A percentile compares a stretch with the other conserved stretches of the same genome.
Evolutionary conservation across 2,329 filamentous ascomycete genomes (phyloP).

Genomic region (Fusarium buharicum): DNA sequence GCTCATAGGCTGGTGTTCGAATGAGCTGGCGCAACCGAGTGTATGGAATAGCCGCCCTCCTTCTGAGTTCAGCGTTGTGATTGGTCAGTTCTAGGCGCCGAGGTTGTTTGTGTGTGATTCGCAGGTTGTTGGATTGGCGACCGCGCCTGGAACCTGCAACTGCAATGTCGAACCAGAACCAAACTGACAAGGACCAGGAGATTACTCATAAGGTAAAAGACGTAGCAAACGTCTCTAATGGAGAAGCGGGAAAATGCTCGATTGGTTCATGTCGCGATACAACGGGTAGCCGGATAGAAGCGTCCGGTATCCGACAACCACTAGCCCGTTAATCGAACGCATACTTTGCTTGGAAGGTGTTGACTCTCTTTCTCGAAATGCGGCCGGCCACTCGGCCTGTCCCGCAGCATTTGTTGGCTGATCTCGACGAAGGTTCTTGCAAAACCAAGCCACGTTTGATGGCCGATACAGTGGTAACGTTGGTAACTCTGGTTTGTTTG

Average conservation of each 20-base stretch:
- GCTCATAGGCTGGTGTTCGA: conserved; percentile 44
- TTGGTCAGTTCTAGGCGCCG: conserved; percentile 49
- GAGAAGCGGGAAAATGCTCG: conserved; percentile 18
- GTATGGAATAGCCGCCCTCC: conserved; percentile 55
- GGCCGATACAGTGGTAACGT: background rate
- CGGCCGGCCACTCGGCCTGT: conserved; percentile 18
- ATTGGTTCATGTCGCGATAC: conserved; percentile 32
- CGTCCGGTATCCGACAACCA: conserved; percentile 23
- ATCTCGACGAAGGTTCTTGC: conserved; percentile 4
- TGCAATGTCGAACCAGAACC: conserved; percentile 15
- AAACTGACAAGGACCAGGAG: conserved; percentile 30
- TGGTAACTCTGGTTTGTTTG: background rate
- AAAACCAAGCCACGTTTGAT: conserved; percentile 19
- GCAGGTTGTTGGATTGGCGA: conserved; percentile 42
- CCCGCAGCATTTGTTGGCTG: background rate
- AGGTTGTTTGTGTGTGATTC: conserved; percentile 42
- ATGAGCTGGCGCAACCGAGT: conserved; percentile 40
- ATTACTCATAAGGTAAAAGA: conserved; percentile 20
- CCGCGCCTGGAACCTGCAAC: conserved; percentile 39
- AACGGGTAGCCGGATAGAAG: conserved; percentile 18
- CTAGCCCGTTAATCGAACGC: conserved; percentile 11
- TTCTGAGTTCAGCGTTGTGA: conserved; percentile 29
- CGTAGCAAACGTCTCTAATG: conserved; percentile 17
- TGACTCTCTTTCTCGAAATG: conserved; percentile 12
- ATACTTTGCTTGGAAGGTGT: conserved; percentile 4